phyloP scores from a whole-genome alignment of 371 early-diverging fungal species.

The Rhizopus microsporus region DNA sequence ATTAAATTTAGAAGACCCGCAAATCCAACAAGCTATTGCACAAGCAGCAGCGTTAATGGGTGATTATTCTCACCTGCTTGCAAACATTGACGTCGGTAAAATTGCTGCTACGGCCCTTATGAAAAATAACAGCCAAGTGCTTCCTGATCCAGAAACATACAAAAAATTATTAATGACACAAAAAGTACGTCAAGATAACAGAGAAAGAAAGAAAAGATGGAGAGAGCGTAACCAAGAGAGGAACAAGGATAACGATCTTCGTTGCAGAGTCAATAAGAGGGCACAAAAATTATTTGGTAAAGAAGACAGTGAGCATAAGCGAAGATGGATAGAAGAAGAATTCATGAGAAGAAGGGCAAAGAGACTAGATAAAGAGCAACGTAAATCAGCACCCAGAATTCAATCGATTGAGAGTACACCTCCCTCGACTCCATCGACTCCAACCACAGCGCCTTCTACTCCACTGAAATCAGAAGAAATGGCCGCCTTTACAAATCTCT shows the following conservation, averaged over 20 bases:
- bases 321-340: conserved; percentile 73
- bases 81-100: conserved; percentile 1
- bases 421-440: conserved; percentile 4
- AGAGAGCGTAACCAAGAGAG: conserved; percentile 2
- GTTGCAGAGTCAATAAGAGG: conserved; percentile 80
- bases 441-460: conserved; percentile 1
- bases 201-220: conserved; percentile 5
- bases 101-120: not conserved
- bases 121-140: not conserved
- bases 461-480: conserved; percentile 1
- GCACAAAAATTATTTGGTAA: conserved; percentile 74
- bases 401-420: conserved; percentile 20
- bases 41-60: conserved; percentile 6
- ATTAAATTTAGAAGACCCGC: not conserved
- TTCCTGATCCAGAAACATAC: conserved; percentile 2
- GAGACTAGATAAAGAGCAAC: conserved; percentile 68
- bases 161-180: conserved; percentile 4
- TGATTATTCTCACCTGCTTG: conserved; percentile 2
- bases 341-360: conserved; percentile 69
- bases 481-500: conserved; percentile 3
- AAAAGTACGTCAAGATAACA: conserved; percentile 5
- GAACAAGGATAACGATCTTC: conserved; percentile 81
- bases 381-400: conserved; percentile 31
- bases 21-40: not conserved
- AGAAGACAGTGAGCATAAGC: conserved; percentile 62